Evolutionary conservation across 2,329 filamentous ascomycete genomes (phyloP).

Genomic region (Thelonectria rubi): DNA sequence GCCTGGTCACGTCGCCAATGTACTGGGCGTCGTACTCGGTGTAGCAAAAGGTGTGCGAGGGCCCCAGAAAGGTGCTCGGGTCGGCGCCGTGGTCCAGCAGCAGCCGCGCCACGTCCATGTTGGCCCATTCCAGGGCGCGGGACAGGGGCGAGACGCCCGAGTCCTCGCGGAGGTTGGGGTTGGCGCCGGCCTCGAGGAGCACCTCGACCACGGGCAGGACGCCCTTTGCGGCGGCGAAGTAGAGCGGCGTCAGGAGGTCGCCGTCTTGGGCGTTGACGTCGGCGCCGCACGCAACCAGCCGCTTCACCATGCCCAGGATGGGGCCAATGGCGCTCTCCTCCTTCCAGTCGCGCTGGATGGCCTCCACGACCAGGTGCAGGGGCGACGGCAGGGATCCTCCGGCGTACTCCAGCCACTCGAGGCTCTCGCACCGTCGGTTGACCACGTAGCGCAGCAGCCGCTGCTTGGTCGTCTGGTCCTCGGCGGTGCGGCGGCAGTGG

Average conservation of each 20-base stretch:
- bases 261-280: constrained; percentile 33
- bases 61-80: constrained; percentile 13
- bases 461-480: not conserved
- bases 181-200: constrained; percentile 33
- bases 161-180: constrained; percentile 26
- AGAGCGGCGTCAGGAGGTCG: constrained; percentile 24
- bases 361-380: constrained; percentile 30
- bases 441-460: constrained; percentile 28
- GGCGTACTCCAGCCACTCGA: not conserved
- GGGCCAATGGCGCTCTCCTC: not conserved
- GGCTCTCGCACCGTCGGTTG: constrained; percentile 24
- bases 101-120: constrained; percentile 8
- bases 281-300: constrained; percentile 26
- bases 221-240: constrained; percentile 14
- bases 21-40: not conserved
- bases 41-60: not conserved
- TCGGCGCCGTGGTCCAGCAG: constrained; percentile 31
- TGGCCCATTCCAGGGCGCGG: constrained; percentile 3
- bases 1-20: constrained; percentile 14
- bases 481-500: not conserved
- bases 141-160: constrained; percentile 23
- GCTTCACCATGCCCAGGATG: constrained; percentile 17
- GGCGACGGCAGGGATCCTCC: constrained; percentile 6
- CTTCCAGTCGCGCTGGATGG: not conserved
- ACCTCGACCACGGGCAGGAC: constrained; percentile 6